These are phyloP conservation scores for Fusarium dlaminii DNA, from an alignment of 2,329 filamentous ascomycete species.

Conservation along the genomic window DNA sequence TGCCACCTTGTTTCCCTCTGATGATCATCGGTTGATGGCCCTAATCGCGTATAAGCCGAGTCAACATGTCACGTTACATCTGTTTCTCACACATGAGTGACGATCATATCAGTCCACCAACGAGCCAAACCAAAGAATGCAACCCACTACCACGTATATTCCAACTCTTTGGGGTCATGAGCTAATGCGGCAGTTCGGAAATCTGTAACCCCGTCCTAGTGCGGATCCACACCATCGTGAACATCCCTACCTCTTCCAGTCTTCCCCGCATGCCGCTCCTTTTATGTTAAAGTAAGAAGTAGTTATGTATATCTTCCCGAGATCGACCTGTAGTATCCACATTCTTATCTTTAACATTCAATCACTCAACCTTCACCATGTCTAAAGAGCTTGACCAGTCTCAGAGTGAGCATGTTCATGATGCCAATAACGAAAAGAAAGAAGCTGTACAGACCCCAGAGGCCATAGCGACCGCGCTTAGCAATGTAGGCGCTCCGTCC, in stretches of 20 bases:
- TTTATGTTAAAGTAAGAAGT: neutral
- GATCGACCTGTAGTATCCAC: neutral
- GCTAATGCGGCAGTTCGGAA: neutral
- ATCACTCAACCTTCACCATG: neutral
- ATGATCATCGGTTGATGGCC: neutral
- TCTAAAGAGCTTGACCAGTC: neutral
- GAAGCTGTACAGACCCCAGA: neutral
- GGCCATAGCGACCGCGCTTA: neutral
- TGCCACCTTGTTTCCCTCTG: neutral
- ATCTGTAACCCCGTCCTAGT: neutral
- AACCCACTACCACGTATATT: neutral
- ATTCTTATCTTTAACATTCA: neutral
- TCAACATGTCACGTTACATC: neutral
- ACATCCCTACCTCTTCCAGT: neutral
- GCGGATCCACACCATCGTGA: neutral
- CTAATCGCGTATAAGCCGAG: neutral
- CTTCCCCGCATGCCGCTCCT: neutral
- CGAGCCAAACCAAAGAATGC: neutral
- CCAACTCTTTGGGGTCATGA: neutral
- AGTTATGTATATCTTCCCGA: neutral
- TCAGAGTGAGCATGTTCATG: neutral
- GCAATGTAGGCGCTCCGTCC: neutral
- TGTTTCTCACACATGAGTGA: neutral
- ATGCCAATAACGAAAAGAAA: neutral
- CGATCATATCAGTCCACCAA: neutral